Percentiles rank a stretch among this genome's conserved stretches.
These are phyloP conservation scores for Willaertia magna DNA, from an alignment of 208 protist species.

Conservation along the genomic window DNA sequence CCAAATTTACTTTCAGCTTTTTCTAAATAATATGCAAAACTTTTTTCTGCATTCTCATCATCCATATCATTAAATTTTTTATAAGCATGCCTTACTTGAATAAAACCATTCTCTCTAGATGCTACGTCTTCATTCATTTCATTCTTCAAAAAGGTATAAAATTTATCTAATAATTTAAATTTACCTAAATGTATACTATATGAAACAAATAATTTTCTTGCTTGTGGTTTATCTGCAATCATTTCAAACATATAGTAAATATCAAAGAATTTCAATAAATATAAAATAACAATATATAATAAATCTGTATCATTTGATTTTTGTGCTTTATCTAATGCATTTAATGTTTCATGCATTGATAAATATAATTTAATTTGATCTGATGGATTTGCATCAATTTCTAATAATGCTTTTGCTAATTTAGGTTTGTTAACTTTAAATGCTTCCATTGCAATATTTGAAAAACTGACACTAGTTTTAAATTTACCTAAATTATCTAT, in stretches of 20 bases:
- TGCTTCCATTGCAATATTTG: slow-evolving; percentile 24
- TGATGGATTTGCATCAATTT: background rate
- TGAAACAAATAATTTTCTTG: background rate
- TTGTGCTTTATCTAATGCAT: slow-evolving; percentile 29
- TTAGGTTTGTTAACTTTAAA: background rate
- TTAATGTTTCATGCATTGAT: slow-evolving; percentile 7
- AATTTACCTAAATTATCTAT: background rate
- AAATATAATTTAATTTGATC: slow-evolving; percentile 27
- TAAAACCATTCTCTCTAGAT: background rate
- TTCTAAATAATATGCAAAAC: background rate
- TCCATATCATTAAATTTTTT: background rate
- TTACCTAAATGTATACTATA: background rate
- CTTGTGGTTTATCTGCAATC: background rate
- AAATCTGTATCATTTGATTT: slow-evolving; percentile 19
- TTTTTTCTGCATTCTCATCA: background rate
- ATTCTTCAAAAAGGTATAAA: background rate
- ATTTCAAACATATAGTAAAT: background rate
- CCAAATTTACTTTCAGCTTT: background rate
- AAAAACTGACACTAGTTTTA: slow-evolving; percentile 42
- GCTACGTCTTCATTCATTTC: background rate
- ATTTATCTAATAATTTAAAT: background rate
- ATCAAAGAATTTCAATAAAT: background rate
- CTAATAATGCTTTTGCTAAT: background rate
- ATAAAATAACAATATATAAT: background rate
- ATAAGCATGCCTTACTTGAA: background rate